These are phyloP conservation scores for Neurospora discreta DNA, from an alignment of 495 filamentous ascomycete genomes.

Conservation along the genomic window DNA sequence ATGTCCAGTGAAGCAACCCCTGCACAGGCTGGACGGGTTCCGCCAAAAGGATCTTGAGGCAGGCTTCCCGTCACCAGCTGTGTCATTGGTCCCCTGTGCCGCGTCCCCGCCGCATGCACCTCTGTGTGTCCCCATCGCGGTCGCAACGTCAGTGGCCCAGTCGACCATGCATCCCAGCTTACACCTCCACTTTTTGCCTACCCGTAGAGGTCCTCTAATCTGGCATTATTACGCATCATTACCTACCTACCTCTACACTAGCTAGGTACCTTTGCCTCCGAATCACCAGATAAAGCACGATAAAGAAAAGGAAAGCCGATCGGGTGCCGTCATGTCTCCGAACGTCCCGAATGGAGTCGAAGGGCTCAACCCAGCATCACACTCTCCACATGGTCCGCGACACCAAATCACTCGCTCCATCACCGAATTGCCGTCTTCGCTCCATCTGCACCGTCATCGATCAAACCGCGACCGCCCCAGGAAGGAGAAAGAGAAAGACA, in stretches of 20 bases:
- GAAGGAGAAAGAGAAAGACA: slow-evolving; percentile 10
- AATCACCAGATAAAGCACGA: background rate
- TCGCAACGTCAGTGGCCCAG: background rate
- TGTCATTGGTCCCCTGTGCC: background rate
- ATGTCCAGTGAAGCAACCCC: background rate
- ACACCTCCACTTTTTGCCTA: background rate
- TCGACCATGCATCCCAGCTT: background rate
- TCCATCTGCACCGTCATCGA: slow-evolving; percentile 34
- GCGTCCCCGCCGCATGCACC: background rate
- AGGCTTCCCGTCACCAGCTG: background rate
- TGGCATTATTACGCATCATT: background rate
- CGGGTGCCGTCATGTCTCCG: background rate
- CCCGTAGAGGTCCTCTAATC: background rate
- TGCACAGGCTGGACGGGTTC: background rate
- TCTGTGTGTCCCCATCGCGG: background rate
- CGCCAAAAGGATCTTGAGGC: background rate
- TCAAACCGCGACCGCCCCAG: slow-evolving; percentile 19
- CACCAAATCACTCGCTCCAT: slow-evolving; percentile 41
- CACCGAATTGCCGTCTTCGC: slow-evolving; percentile 37
- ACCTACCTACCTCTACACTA: too few species aligned
- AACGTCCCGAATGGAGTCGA: slow-evolving; percentile 24
- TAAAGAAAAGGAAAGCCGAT: background rate
- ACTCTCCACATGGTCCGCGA: slow-evolving; percentile 26
- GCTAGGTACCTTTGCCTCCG: too few species aligned
- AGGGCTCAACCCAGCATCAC: slow-evolving; percentile 16